These are phyloP conservation scores for Arthrobotrys pseudoclavata DNA, from an alignment of 2,329 filamentous ascomycete species.

Conservation along the genomic window DNA sequence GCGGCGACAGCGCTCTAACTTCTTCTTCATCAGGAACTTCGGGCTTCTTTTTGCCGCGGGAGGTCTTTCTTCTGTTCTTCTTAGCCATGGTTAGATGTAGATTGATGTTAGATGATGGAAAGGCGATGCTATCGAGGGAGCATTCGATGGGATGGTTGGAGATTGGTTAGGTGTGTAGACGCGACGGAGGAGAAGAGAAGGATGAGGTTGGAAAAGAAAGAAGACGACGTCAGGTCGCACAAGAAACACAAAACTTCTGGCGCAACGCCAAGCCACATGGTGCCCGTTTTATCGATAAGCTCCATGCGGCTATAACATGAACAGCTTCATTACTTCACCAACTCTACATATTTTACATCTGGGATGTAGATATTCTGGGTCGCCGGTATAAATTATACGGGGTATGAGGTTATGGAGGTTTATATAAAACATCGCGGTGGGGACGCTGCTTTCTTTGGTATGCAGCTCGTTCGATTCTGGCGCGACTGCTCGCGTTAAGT, in stretches of 20 bases:
- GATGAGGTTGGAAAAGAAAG: constrained; percentile 9
- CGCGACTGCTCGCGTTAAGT: constrained; percentile 6
- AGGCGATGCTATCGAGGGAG: not conserved
- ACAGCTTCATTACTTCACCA: not conserved
- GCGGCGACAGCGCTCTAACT: constrained; percentile 24
- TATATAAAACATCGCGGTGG: not conserved
- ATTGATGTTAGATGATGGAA: not conserved
- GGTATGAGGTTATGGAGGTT: not conserved
- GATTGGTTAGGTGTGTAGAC: constrained; percentile 1
- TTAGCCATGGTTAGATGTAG: constrained; percentile 15
- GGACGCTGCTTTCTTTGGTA: not conserved
- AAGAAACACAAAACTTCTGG: constrained; percentile 11
- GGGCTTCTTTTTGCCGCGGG: constrained; percentile 40
- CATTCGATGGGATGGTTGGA: not conserved
- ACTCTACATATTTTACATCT: not conserved
- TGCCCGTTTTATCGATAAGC: constrained; percentile 7
- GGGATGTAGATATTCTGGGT: constrained; percentile 8
- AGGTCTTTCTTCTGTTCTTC: constrained; percentile 45
- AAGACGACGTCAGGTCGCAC: constrained; percentile 6
- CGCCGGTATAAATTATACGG: constrained; percentile 1
- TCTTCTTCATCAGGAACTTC: constrained; percentile 27
- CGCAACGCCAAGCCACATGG: constrained; percentile 31
- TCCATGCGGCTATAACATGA: not conserved
- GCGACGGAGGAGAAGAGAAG: not conserved
- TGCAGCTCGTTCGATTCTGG: constrained; percentile 2